phyloP scores from a whole-genome alignment of 139 green algal genomes.

The Chlorella sp. region DNA sequence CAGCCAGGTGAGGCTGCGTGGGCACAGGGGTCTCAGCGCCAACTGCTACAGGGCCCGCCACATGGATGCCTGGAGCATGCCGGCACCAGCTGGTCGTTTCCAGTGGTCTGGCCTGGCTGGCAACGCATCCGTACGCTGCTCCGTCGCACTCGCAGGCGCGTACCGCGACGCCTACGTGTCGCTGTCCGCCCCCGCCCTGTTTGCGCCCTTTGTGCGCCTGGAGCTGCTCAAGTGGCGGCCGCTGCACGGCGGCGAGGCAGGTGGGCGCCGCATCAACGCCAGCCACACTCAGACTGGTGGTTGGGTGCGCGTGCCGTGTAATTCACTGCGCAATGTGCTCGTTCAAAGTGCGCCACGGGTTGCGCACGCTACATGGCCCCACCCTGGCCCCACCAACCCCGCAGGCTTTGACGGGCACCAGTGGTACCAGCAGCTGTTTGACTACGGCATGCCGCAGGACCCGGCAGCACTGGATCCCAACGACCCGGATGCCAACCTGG shows the following conservation, averaged over 20 bases:
- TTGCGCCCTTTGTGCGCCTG: conserved; percentile 93
- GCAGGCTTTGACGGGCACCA: conserved; percentile 69
- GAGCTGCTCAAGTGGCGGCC: conserved; percentile 95
- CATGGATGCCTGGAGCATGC: too few relatives aligned
- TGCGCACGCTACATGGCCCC: too few relatives aligned
- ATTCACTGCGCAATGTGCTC: too few relatives aligned
- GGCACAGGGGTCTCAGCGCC: too few relatives aligned
- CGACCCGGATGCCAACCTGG: conserved; percentile 79
- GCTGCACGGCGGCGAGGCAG: conserved; percentile 45
- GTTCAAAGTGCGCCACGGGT: not conserved
- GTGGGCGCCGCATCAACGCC: not conserved
- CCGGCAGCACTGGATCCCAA: conserved; percentile 39
- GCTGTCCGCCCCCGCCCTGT: conserved; percentile 80
- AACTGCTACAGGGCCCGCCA: too few relatives aligned
- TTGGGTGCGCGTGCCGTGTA: too few relatives aligned
- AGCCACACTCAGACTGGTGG: too few relatives aligned
- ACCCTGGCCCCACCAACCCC: not conserved
- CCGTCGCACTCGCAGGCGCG: conserved; percentile 13
- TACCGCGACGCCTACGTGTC: conserved; percentile 87
- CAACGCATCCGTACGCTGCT: too few relatives aligned
- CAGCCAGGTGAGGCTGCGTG: conserved; percentile 40
- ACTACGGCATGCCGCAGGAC: conserved; percentile 70
- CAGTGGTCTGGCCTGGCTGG: too few relatives aligned
- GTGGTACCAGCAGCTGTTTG: conserved; percentile 86
- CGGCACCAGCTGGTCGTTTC: too few relatives aligned